phyloP scores from a whole-genome alignment of 495 filamentous ascomycete species.

The Patellaria atrata region DNA sequence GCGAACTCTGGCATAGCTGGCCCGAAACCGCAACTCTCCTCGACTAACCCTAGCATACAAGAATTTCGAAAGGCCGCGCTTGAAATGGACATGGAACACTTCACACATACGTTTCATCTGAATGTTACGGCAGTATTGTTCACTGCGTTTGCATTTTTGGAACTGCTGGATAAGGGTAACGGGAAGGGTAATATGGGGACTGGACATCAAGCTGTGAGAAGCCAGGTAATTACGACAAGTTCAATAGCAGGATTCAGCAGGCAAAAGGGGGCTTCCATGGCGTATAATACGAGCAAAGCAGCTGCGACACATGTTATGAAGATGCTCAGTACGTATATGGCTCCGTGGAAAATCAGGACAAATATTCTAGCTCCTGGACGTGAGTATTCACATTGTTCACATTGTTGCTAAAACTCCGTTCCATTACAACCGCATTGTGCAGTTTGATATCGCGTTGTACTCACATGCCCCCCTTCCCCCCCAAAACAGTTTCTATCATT shows the following conservation, averaged over 20 bases:
- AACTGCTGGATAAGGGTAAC: constrained; percentile 49
- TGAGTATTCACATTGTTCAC: too few relatives aligned
- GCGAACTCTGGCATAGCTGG: constrained; percentile 54
- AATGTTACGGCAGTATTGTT: constrained; percentile 49
- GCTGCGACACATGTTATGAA: constrained; percentile 51
- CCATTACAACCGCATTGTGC: too few relatives aligned
- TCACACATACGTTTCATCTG: constrained; percentile 41
- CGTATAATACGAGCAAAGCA: constrained; percentile 52
- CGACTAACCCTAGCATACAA: constrained; percentile 23
- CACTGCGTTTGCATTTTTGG: constrained; percentile 48
- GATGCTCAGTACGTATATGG: constrained; percentile 38
- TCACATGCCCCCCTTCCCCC: too few relatives aligned
- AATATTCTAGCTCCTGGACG: constrained; percentile 56
- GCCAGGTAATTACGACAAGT: constrained; percentile 50
- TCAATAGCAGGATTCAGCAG: constrained; percentile 49
- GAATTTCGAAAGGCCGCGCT: constrained; percentile 40
- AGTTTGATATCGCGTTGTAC: too few relatives aligned
- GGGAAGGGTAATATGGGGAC: constrained; percentile 31
- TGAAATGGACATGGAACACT: constrained; percentile 40
- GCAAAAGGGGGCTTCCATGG: constrained; percentile 38
- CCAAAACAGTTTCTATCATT: too few relatives aligned
- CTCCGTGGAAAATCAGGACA: constrained; percentile 43
- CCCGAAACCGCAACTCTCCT: constrained; percentile 29
- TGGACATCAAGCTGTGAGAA: constrained; percentile 30
- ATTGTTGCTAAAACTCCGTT: too few relatives aligned